Evolutionary conservation across 495 filamentous ascomycete genomes (phyloP), one percentile per base, ranked within the genome.

Genomic region (Platismatia glauca): DNA sequence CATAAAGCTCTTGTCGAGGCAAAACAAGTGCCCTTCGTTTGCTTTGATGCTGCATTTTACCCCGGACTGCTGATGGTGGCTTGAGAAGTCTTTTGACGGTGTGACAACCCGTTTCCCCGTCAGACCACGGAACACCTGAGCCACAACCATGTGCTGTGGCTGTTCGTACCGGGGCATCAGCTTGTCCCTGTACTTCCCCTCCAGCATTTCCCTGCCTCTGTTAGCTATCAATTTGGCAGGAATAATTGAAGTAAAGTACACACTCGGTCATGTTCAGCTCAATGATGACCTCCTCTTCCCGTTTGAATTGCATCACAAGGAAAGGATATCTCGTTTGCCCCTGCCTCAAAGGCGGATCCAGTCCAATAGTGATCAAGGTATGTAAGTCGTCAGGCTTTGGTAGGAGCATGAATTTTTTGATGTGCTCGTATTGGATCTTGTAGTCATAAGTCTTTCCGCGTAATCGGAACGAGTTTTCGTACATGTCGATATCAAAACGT

Each of bases 41-140:
- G 95, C 95, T 75, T 99, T 99, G 79, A 97, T 95, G 16, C 94
- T 96, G 77, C 95, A 99, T 75, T 99, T 99, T 72, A 97, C 94
- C 44, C 95, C 95, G 66, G 85, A 89, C 74, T 96, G 92, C 59
- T 89, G 83, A 72, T 96, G 90, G 76, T 97, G 94, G 66, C 87
- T 90, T 58, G 52, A 64, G 58, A 99, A 99, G 74, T 96, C 91
- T 72, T 90, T 93, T 15, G 94, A 95, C 1, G 95, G 95, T 57
- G 87, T 88, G 38, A 88, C 91, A 57, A 99, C 83, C 76, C 93
- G 96, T 82, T 96, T 97, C 61, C 90, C 90, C 2, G 91, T 87
- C 37, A 99, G 75, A 4, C 95, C 95, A 63, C 88, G 87, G 82
- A 99, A 97, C 64, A 99, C 87, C 73, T 91, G 87, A 29, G 91